Evolutionary conservation across 495 filamentous ascomycete genomes (phyloP).

Genomic region (Oidiodendron maius): DNA sequence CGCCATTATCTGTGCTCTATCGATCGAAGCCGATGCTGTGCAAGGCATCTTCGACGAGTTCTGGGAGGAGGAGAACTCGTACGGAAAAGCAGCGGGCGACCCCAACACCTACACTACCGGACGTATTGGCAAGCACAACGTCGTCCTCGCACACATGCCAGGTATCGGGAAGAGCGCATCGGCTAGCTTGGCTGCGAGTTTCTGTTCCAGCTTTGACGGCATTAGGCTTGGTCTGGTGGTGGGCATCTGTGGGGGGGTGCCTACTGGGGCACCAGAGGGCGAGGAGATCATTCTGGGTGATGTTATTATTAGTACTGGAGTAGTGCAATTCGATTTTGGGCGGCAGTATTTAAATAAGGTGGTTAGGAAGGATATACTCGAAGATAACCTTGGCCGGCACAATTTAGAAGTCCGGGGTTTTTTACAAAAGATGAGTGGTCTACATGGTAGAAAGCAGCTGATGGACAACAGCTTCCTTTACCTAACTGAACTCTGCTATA

Average conservation of each 20-base stretch:
- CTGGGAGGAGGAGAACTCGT: constrained; percentile 18
- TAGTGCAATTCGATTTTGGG: constrained; percentile 36
- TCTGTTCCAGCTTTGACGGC: constrained; percentile 29
- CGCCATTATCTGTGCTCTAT: constrained; percentile 25
- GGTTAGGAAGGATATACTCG: constrained; percentile 20
- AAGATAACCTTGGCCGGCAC: constrained; percentile 27
- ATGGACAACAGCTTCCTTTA: constrained; percentile 9
- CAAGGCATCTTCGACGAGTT: constrained; percentile 25
- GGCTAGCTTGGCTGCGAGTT: constrained; percentile 23
- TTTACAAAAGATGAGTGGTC: constrained; percentile 19
- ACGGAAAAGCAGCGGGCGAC: constrained; percentile 23
- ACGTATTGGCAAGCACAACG: constrained; percentile 25
- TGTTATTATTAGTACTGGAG: constrained; percentile 35
- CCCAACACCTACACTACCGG: constrained; percentile 30
- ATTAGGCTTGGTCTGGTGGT: constrained; percentile 35
- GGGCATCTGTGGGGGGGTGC: constrained; percentile 41
- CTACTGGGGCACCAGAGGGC: constrained; percentile 2
- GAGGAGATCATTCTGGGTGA: constrained; percentile 36
- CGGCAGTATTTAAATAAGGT: constrained; percentile 26
- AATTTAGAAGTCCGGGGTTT: constrained; percentile 26
- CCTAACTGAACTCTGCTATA: constrained; percentile 12
- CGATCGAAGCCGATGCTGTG: constrained; percentile 27
- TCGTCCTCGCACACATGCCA: constrained; percentile 32
- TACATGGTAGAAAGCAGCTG: constrained; percentile 12
- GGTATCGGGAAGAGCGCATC: constrained; percentile 27